Base-by-base conservation (phyloP, 352 stramenopile genomes). In the Thraustochytrium sp. region DNA sequence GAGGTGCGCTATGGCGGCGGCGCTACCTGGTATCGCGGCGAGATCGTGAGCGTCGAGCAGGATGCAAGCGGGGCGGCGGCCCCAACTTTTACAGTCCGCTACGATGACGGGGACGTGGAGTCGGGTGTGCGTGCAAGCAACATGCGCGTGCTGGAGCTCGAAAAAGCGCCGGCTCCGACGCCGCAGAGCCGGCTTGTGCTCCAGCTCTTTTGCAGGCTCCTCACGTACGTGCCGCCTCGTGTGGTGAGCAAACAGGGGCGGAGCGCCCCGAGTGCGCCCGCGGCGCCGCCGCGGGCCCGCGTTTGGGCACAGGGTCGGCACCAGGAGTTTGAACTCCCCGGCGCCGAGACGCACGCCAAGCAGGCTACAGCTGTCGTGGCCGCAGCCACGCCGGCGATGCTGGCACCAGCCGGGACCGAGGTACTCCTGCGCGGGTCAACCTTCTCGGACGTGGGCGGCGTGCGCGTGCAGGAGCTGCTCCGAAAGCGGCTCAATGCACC, bases 91-190 rank as follows among this genome's bases (percentile, higher is more conserved):
- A 21, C 11, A 23, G 38, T 80, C 4, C 68, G 37, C 16, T 80
- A 80, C 29, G 5, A 80, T 18, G 68, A 80, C 68, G 68, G 68
- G 13, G 68, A 80, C 23, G 49, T 72, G 18, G 68, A 80, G 31
- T 46, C 18, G 8, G 31, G 31, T 0, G 68, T 80, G 5, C 48
- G 48, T 13, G 5, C 23, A 16, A 34, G 40, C 34, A 80, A 80
- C 49, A 61, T 80, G 42, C 48, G 68, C 37, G 53, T 80, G 26
- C 13, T 72, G 29, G n/a, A 36, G 1, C 34, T 75, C 18, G 68
- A 63, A 21, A n/a, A 68, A 75, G 8, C 31, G 11, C 31, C 42
- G 11, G 21, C 42, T 11, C 46, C 23, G 23, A 29, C 44, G 23
- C 31, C 48, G 0, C 40, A 64, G 42, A 53, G 40, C 37, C 42